Evolutionary conservation across 768 basidiomycete genomes (phyloP), one percentile per base, ranked within the genome.

Genomic region (Thelephora ganbajun): DNA sequence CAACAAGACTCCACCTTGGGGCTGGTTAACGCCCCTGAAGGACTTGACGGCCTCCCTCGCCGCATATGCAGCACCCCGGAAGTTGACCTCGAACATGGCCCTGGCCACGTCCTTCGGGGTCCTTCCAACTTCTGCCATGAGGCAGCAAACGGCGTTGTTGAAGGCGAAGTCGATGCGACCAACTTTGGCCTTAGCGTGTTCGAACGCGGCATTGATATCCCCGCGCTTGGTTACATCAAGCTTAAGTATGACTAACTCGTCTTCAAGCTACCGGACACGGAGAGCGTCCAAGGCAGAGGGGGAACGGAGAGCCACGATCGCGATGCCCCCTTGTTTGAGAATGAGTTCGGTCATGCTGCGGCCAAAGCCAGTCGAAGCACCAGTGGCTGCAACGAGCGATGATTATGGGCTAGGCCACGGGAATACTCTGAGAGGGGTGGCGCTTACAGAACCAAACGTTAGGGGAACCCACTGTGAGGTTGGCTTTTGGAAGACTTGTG

Each of bases 101-200:
- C 61, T 59, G 0, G 57, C 63, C 6, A 55, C 56, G 34, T 54
- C 56, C 14, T 63, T 59, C 7, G 46, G 53, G 11, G 54, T 53
- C 9, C 44, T 45, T 43, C 65, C 64, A 11, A 62, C 54, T 36
- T 65, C 59, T 7, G 54, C 50, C 12, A 48, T 46, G 23, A 56
- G n/a, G 1, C 43, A 56, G 30, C 54, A 56, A 5, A 52, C 64
- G 0, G 64, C 65, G 13, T 66, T 66, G 53, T 63, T 66, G 45
- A 59, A 56, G 12, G 66, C 59, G 26, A 63, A 55, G 36, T 66
- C 63, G 12, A 66, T 23, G 4, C 60, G 56, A 11, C 60, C 60
- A 51, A 66, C 66, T 37, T 55, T 47, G 2, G 26, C 42, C 34
- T 54, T 54, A 11, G 57, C 52, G 2, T 37, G 43, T 19, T 53